phyloP scores from a whole-genome alignment of 768 basidiomycete genomes.

The Porphyrellus cyaneotinctus region DNA sequence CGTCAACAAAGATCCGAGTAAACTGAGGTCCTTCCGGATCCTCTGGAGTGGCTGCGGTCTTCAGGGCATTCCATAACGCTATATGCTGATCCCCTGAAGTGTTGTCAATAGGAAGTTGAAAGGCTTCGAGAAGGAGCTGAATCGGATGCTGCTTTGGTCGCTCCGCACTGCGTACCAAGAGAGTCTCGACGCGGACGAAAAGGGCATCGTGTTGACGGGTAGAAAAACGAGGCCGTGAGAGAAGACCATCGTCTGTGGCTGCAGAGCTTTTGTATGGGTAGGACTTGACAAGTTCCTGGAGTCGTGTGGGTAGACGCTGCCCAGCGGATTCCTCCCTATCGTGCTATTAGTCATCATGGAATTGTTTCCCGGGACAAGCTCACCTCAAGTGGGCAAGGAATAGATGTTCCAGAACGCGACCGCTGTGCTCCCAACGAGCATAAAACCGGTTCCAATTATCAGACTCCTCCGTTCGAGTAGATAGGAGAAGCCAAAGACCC shows the following conservation, averaged over 20 bases:
- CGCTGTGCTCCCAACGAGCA: constrained; percentile 68
- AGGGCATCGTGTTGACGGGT: constrained; percentile 63
- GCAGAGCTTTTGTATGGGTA: constrained; percentile 56
- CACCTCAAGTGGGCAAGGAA: constrained; percentile 73
- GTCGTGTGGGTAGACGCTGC: constrained; percentile 61
- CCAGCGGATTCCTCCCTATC: constrained; percentile 54
- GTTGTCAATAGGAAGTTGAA: constrained; percentile 39
- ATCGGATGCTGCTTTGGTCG: constrained; percentile 51
- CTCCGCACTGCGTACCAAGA: constrained; percentile 35
- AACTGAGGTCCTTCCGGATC: constrained; percentile 37
- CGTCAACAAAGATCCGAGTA: constrained; percentile 60
- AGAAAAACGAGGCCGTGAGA: constrained; percentile 64
- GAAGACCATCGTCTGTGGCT: constrained; percentile 38
- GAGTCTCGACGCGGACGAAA: constrained; percentile 60
- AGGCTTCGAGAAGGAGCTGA: constrained; percentile 58
- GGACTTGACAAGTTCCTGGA: constrained; percentile 62
- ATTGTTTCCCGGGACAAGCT: constrained; percentile 7
- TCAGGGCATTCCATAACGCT: constrained; percentile 55
- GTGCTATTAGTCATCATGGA: constrained; percentile 3
- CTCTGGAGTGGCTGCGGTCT: constrained; percentile 31
- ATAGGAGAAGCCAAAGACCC: constrained; percentile 67
- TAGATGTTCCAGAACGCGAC: constrained; percentile 70
- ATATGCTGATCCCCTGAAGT: constrained; percentile 34
- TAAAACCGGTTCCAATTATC: constrained; percentile 69
- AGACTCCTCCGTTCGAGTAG: constrained; percentile 41